phyloP scores from a whole-genome alignment of 495 filamentous ascomycete genomes.

The Aspergillus panamensis region DNA sequence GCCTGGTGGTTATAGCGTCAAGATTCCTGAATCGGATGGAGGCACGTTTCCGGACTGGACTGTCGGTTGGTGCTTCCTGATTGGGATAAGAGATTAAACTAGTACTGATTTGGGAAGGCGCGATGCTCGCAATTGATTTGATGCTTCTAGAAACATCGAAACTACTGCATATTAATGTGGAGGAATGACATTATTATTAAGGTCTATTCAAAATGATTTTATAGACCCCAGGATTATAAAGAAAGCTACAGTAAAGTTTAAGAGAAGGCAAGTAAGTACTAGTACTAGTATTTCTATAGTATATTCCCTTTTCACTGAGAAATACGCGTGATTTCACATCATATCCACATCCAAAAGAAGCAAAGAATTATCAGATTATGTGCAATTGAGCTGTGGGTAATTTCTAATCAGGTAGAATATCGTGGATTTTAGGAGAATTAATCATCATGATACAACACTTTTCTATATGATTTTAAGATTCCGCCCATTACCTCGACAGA shows the following conservation, averaged over 20 bases:
- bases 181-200: too few species aligned
- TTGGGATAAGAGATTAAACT: not conserved
- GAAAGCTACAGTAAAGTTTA: too few species aligned
- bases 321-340: too few species aligned
- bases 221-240: too few species aligned
- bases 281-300: too few species aligned
- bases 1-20: not conserved
- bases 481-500: slow-evolving; percentile 49
- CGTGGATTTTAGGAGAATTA: slow-evolving; percentile 17
- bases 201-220: too few species aligned
- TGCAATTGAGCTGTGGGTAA: not conserved
- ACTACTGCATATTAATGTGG: too few species aligned
- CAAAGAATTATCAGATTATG: not conserved
- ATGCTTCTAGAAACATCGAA: not conserved
- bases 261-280: too few species aligned
- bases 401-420: not conserved
- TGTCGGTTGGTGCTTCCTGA: slow-evolving; percentile 5
- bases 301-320: too few species aligned
- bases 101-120: not conserved
- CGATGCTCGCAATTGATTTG: not conserved
- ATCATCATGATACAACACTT: slow-evolving; percentile 27
- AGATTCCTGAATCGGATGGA: slow-evolving; percentile 3
- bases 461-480: slow-evolving; percentile 15
- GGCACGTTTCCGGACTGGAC: not conserved
- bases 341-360: not conserved